Percentiles rank a stretch among this genome's conserved stretches.
Conservation (phyloP, 345 rosid genomes). For the Gossypium ekmanianum region DNA sequence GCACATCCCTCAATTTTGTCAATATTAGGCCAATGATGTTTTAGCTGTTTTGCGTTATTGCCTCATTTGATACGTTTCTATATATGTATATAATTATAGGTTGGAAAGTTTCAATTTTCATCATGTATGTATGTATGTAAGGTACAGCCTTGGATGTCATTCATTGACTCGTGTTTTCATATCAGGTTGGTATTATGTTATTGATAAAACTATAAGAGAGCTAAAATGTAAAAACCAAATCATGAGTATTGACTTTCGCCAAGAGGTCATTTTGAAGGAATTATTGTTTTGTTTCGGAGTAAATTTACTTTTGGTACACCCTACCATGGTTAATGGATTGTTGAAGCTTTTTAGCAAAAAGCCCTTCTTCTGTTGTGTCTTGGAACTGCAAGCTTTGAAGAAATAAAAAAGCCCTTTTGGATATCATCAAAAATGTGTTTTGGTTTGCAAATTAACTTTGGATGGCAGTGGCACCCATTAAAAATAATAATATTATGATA, state of each 20-base stretch:
- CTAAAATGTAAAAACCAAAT: no score
- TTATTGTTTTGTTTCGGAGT: background rate
- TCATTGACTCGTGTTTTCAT: background rate
- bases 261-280: no score
- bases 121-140: background rate
- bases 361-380: background rate
- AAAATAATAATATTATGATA: no score
- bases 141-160: background rate
- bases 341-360: background rate
- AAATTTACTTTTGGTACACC: no score
- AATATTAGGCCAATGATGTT: constrained; percentile 25
- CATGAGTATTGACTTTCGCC: no score
- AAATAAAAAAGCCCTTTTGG: background rate
- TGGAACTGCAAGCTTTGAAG: background rate
- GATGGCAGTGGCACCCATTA: no score
- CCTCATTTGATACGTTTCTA: background rate
- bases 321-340: background rate
- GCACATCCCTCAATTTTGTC: constrained; percentile 27
- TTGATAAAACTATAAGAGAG: background rate
- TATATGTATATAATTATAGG: constrained; percentile 12
- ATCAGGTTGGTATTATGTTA: background rate
- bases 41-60: constrained; percentile 23
- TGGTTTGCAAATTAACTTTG: background rate
- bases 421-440: background rate
- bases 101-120: background rate